These are phyloP conservation scores for Pseudonectria buxi DNA, from an alignment of 2,329 filamentous ascomycete species.

Conservation along the genomic window DNA sequence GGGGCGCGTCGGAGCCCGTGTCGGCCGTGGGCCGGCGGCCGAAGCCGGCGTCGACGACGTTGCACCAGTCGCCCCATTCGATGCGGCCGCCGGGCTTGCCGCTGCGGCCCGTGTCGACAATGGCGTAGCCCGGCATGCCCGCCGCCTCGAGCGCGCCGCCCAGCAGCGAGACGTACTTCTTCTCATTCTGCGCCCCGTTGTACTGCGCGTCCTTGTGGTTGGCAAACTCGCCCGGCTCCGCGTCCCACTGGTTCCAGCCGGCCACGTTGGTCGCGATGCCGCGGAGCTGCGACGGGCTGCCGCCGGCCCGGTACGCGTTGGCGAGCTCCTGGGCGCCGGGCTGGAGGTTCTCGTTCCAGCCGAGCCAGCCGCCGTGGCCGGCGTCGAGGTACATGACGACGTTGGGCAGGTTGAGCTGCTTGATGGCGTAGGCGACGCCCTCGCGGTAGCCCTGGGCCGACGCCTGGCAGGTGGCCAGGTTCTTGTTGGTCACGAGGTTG, in stretches of 20 bases:
- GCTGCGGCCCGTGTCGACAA: slow-evolving; percentile 46
- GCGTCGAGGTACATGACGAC: slow-evolving; percentile 53
- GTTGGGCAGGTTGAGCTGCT: slow-evolving; percentile 46
- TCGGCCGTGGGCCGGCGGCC: slow-evolving; percentile 56
- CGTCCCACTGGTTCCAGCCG: slow-evolving; percentile 47
- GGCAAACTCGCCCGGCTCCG: too few species aligned
- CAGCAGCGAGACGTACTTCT: slow-evolving; percentile 56
- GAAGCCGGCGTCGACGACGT: slow-evolving; percentile 56
- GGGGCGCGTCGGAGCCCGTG: slow-evolving; percentile 42
- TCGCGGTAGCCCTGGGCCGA: slow-evolving; percentile 43
- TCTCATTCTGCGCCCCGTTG: slow-evolving; percentile 46
- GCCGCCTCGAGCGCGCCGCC: slow-evolving; percentile 49
- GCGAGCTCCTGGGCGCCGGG: slow-evolving; percentile 42
- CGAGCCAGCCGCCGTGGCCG: slow-evolving; percentile 53
- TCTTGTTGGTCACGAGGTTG: slow-evolving; percentile 51
- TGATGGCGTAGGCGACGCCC: slow-evolving; percentile 44
- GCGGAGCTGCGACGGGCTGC: slow-evolving; percentile 42
- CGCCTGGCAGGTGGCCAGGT: slow-evolving; percentile 41
- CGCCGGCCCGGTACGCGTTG: slow-evolving; percentile 42
- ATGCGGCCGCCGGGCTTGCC: slow-evolving; percentile 52
- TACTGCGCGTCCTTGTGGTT: too few species aligned
- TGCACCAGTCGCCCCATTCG: slow-evolving; percentile 63
- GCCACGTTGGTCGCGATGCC: slow-evolving; percentile 53
- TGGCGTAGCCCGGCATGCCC: slow-evolving; percentile 40
- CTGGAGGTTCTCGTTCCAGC: slow-evolving; percentile 47